Percentiles rank a stretch among this genome's conserved stretches.
Evolutionary conservation across 2,329 filamentous ascomycete genomes (phyloP).

Genomic region (Monosporascus sp.): DNA sequence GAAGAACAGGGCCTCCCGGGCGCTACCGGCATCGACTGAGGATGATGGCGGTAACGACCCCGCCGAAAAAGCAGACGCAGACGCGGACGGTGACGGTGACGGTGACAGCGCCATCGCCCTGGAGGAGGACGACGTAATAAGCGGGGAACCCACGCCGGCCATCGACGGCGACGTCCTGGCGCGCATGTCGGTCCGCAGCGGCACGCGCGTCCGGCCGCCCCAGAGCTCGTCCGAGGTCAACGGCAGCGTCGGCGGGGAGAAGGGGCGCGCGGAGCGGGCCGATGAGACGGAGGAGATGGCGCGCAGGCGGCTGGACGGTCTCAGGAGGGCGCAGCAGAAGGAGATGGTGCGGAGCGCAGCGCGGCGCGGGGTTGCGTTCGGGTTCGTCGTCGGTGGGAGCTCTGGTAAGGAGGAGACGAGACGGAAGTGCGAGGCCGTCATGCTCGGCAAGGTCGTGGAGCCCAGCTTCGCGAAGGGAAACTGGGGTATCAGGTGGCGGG

Average conservation of each 20-base stretch:
- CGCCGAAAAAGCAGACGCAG: not conserved
- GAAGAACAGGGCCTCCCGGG: conserved; percentile 39
- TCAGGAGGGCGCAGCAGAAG: conserved; percentile 38
- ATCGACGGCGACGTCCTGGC: conserved; percentile 18
- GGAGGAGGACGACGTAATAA: too few relatives aligned
- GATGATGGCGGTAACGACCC: conserved; percentile 38
- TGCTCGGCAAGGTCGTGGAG: conserved; percentile 54
- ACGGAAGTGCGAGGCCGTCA: conserved; percentile 53
- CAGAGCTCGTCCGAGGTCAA: conserved; percentile 45
- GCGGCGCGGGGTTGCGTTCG: conserved; percentile 53
- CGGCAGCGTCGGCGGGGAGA: conserved; percentile 50
- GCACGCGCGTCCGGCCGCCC: conserved; percentile 29
- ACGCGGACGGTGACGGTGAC: conserved; percentile 4
- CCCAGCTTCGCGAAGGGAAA: conserved; percentile 57
- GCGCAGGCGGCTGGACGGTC: conserved; percentile 42
- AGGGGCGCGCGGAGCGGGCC: conserved; percentile 46
- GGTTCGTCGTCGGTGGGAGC: conserved; percentile 28
- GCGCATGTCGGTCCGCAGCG: conserved; percentile 31
- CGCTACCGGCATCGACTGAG: conserved; percentile 34
- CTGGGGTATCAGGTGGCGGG: conserved; percentile 54
- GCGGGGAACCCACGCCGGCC: not conserved
- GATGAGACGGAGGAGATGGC: conserved; percentile 47
- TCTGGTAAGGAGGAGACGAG: conserved; percentile 13
- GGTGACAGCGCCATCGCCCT: not conserved
- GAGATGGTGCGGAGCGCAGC: conserved; percentile 33